A percentile compares a stretch with the other conserved stretches of the same genome.
These are phyloP conservation scores for Porphyrellus sp. DNA, from an alignment of 1,284 basidiomycete species.

Conservation along the genomic window DNA sequence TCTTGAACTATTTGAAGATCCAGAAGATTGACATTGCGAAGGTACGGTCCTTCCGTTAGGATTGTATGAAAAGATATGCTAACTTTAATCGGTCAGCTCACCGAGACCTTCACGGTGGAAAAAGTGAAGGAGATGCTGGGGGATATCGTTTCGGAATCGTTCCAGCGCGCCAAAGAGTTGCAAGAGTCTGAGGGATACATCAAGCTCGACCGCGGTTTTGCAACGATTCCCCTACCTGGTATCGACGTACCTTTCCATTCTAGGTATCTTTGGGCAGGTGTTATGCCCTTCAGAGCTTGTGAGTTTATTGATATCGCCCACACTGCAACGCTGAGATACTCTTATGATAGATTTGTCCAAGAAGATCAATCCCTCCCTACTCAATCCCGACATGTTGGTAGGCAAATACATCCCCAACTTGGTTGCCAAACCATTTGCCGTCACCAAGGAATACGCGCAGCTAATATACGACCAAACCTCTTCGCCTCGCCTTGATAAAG, in stretches of 20 bases:
- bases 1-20: conserved; percentile 94
- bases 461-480: conserved; percentile 94
- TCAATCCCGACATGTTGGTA: conserved; percentile 90
- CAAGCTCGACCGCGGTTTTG: conserved; percentile 94
- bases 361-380: conserved; percentile 89
- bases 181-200: conserved; percentile 86
- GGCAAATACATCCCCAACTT: conserved; percentile 98
- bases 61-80: background rate
- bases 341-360: conserved; percentile 80
- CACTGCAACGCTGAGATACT: conserved; percentile 19
- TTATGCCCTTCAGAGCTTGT: conserved; percentile 95
- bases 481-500: conserved; percentile 89
- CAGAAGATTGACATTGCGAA: conserved; percentile 96
- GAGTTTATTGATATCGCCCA: conserved; percentile 31
- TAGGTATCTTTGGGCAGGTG: conserved; percentile 93
- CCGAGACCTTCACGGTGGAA: conserved; percentile 79
- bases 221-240: conserved; percentile 92
- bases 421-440: conserved; percentile 91
- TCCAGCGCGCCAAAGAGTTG: conserved; percentile 74
- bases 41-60: conserved; percentile 42
- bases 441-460: conserved; percentile 88
- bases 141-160: conserved; percentile 87
- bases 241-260: conserved; percentile 99
- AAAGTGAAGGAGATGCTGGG: conserved; percentile 90
- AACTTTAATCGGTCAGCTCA: conserved; percentile 53